These are phyloP conservation scores for Tarenaya hassleriana DNA, from an alignment of 345 rosid genomes.

Conservation along the genomic window DNA sequence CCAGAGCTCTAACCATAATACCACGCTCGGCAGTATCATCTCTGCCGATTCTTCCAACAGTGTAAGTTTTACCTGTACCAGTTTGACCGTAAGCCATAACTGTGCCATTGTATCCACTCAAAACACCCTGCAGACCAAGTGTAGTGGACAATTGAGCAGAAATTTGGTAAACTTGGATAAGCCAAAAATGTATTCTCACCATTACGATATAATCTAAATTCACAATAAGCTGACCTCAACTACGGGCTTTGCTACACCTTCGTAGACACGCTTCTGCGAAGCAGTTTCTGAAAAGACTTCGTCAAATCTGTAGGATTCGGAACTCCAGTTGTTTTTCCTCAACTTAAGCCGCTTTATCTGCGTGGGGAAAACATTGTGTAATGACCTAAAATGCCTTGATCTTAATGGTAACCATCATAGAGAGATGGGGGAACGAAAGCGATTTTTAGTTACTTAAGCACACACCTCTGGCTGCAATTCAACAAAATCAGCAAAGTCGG, in stretches of 20 bases:
- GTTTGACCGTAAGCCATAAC: conserved; percentile 99
- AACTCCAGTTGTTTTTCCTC: conserved; percentile 83
- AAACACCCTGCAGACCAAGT: conserved; percentile 59
- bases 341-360: conserved; percentile 79
- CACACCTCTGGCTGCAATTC: conserved; percentile 87
- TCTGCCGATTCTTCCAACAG: conserved; percentile 78
- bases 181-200: neutral
- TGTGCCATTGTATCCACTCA: conserved; percentile 92
- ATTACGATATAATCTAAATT: neutral
- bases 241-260: conserved; percentile 85
- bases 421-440: neutral
- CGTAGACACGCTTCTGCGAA: conserved; percentile 89
- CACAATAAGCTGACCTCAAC: conserved; percentile 56
- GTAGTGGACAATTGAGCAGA: neutral
- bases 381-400: neutral
- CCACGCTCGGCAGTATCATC: conserved; percentile 87
- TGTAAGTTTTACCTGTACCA: conserved; percentile 88
- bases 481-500: conserved; percentile 78
- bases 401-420: neutral
- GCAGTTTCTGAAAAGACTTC: conserved; percentile 73
- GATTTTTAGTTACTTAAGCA: neutral
- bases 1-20: conserved; percentile 85
- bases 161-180: neutral
- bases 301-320: conserved; percentile 80
- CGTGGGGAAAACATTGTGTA: conserved; percentile 11